Evolutionary conservation across 163 green algal species (phyloP), one percentile per base, ranked within the genome.

Genomic region (Coccomyxa subellipsoidea): DNA sequence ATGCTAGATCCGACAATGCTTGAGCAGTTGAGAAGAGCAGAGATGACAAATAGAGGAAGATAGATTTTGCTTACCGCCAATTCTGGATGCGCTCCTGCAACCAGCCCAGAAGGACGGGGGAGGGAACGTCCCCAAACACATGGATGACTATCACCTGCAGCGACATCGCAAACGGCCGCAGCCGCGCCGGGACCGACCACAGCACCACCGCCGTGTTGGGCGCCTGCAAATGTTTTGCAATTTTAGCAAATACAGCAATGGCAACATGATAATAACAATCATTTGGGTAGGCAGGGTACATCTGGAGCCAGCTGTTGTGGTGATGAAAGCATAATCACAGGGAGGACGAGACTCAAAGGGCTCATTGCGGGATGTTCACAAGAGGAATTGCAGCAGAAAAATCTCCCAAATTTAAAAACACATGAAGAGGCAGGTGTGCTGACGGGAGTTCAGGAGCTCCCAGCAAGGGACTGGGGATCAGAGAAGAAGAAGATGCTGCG

Each of bases 101-200:
- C 59, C 85, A 71, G 54, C 96, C 96, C 25, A 97, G 85, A 38
- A 97, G 70, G 1, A 95, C 94, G 4, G 96, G 94, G 7, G 91
- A 95, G 12, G 96, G 96, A 77, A 99, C 96, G 84, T 99, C 96
- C 0, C 96, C 96, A 0, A 97, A 76, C 37, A 98, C 38, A 78
- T 99, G 96, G 10, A 97, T 96, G 39, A 81, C 84, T 10, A 98
- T 89, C 0, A 97, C 95, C 15, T 85, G 90, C 76, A 98, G 85
- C n/a, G 84, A 90, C 76, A 95, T 94, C 18, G 92, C 94, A 66
- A 98, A 87, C 8, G 95, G 90, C 10, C 95, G 90, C 80, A 98
- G 87, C 18, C 69, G 69, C 0, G 90, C 35, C 0, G 96, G 94
- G 25, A 98, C 95, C 34, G 82, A 91, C 95, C 95, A 97, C 88